Percentiles rank a stretch among this genome's conserved stretches.
These are phyloP conservation scores for Aspergillus ellipticus DNA, from an alignment of 495 filamentous ascomycete genomes.

Conservation along the genomic window DNA sequence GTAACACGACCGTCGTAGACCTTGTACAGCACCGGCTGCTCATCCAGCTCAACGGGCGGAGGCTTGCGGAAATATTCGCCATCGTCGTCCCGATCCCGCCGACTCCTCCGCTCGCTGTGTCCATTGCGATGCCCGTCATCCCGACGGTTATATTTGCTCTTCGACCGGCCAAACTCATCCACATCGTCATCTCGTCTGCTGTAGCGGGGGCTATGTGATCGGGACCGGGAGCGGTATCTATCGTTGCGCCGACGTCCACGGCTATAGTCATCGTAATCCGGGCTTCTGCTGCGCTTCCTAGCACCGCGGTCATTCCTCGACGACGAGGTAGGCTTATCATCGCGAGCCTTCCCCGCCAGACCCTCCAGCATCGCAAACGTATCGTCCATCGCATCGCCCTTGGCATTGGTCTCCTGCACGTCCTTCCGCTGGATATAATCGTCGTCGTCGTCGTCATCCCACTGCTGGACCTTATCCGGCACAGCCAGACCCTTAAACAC, in stretches of 20 bases:
- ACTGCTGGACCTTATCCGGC: conserved; percentile 69
- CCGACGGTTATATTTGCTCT: conserved; percentile 31
- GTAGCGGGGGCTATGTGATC: conserved; percentile 47
- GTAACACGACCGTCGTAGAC: conserved; percentile 87
- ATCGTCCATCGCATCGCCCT: conserved; percentile 76
- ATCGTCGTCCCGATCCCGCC: conserved; percentile 46
- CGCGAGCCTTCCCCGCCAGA: conserved; percentile 65
- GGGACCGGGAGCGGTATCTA: conserved; percentile 54
- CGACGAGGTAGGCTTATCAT: conserved; percentile 27
- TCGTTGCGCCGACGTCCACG: conserved; percentile 49
- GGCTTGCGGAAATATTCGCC: conserved; percentile 66
- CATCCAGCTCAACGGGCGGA: conserved; percentile 75
- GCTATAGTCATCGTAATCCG: conserved; percentile 57
- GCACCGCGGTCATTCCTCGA: conserved; percentile 33
- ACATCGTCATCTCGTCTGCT: conserved; percentile 53
- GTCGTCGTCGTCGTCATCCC: conserved; percentile 53
- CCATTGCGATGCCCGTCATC: conserved; percentile 43
- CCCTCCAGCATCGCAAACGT: conserved; percentile 88
- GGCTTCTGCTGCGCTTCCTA: conserved; percentile 71
- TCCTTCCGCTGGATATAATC: conserved; percentile 27
- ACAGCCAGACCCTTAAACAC: conserved; percentile 88
- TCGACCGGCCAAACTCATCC: conserved; percentile 61
- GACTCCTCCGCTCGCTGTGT: conserved; percentile 34
- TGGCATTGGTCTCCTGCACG: conserved; percentile 31
- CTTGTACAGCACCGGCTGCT: conserved; percentile 77